phyloP scores from a whole-genome alignment of 164 flowering plant species.

The Tetracentron sinense region DNA sequence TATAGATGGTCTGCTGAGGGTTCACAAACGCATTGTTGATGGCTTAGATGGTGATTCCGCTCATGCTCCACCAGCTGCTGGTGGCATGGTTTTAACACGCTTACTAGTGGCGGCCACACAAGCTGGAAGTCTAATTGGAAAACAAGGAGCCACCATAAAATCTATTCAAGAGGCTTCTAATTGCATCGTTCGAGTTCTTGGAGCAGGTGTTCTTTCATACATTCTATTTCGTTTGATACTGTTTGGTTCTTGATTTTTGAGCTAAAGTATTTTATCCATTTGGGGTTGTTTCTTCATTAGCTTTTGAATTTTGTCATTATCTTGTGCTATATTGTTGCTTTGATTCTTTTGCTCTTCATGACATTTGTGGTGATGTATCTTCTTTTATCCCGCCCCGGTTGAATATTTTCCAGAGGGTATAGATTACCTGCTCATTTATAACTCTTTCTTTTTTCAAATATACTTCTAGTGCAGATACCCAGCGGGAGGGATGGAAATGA shows the following conservation, averaged over 20 bases:
- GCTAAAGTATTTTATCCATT: background rate
- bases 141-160: conserved; percentile 89
- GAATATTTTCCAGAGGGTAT: too few relatives aligned
- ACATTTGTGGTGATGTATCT: background rate
- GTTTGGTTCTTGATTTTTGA: background rate
- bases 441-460: too few relatives aligned
- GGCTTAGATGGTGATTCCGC: conserved; percentile 68
- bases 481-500: too few relatives aligned
- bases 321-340: background rate
- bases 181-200: conserved; percentile 81
- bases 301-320: background rate
- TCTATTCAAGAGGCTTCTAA: conserved; percentile 85
- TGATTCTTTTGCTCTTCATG: too few relatives aligned
- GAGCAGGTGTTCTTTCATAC: conserved; percentile 45
- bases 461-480: too few relatives aligned
- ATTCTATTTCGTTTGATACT: background rate
- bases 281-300: background rate
- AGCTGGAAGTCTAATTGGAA: conserved; percentile 91
- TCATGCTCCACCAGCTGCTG: conserved; percentile 41
- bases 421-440: too few relatives aligned
- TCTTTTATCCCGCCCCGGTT: too few relatives aligned
- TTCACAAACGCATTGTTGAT: conserved; percentile 77
- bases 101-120: conserved; percentile 83
- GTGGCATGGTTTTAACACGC: conserved; percentile 59
- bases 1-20: conserved; percentile 82